Evolutionary conservation across 495 filamentous ascomycete species (phyloP), one percentile per base, ranked within the genome.

Genomic region (Paragyromitra xinjiangensis): DNA sequence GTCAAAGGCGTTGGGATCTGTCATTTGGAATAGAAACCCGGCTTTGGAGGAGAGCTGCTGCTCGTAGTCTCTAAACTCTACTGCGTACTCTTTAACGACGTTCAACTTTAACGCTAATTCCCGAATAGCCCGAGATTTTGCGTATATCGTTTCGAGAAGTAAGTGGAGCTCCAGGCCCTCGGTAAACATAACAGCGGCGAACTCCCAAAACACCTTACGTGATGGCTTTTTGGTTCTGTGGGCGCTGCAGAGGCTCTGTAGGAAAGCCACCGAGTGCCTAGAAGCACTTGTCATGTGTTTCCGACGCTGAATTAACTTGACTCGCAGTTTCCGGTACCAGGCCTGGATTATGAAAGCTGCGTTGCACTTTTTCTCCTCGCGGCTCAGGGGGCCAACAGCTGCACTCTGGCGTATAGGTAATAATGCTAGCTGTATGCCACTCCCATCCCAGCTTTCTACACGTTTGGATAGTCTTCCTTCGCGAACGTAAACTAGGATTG

Each of bases 341-440:
- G 48, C 55, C 37, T 76, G 73, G 39, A 73, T 64, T 40, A 76
- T 12, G n/a, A n/a, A 76, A 19, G 24, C 39, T 6, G 66, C 48
- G 7, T 75, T 50, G 6, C 50, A 7, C 0, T 34, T 0, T 14
- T 3, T 7, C 8, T 39, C 48, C 12, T 26, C 6, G 12, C 9
- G 24, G 6, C 2, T 16, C n/a, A 19, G 62, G 14, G 42, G 22
- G 24, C 3, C 34, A 29, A 8, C 6, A 19, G 8, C 1, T 8
- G 9, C 34, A n/a, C 2, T 34, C 51, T 9, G 59, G 37, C 44
- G 48, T 65, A 48, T 40, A 1, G 68, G 68, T 14, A 72, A 12
- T 2, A 37, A 19, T 42, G 2, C 4, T 9, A 58, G 24, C 6
- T 50, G 58, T 19, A 64, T 64, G 16, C 50, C 67, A 14, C n/a